A percentile compares a stretch with the other conserved stretches of the same genome.
Evolutionary conservation across 1,284 basidiomycete species (phyloP).

Genomic region (Mycena sp.): DNA sequence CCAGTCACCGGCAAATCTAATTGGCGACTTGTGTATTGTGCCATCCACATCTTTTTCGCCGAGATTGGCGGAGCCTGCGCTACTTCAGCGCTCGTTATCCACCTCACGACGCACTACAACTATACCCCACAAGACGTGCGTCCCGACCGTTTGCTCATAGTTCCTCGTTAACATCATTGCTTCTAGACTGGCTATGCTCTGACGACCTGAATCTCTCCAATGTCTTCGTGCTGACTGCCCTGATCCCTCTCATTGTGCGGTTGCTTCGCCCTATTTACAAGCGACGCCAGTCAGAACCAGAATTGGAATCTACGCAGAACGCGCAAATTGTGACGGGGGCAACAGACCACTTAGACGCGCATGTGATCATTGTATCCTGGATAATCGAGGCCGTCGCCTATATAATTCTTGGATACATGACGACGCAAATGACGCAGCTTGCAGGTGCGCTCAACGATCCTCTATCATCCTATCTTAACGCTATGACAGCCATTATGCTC

Average conservation of each 20-base stretch:
- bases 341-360: background rate
- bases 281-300: background rate
- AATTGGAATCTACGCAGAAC: background rate
- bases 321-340: background rate
- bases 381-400: background rate
- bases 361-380: background rate
- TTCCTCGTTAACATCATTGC: no score
- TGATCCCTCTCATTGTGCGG: background rate
- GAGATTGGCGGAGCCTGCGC: background rate
- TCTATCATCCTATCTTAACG: background rate
- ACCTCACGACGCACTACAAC: background rate
- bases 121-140: conserved; percentile 1
- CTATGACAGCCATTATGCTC: conserved; percentile 13
- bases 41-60: background rate
- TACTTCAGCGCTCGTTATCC: background rate
- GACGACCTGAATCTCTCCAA: background rate
- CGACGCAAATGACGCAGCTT: background rate
- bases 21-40: background rate
- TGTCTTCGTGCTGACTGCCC: background rate
- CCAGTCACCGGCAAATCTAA: background rate
- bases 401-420: background rate
- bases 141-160: no score
- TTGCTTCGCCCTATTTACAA: background rate
- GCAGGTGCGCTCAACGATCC: background rate
- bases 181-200: background rate